Base-by-base conservation (phyloP, 805 yeast genomes). In the Priceomyces melissophilus region DNA sequence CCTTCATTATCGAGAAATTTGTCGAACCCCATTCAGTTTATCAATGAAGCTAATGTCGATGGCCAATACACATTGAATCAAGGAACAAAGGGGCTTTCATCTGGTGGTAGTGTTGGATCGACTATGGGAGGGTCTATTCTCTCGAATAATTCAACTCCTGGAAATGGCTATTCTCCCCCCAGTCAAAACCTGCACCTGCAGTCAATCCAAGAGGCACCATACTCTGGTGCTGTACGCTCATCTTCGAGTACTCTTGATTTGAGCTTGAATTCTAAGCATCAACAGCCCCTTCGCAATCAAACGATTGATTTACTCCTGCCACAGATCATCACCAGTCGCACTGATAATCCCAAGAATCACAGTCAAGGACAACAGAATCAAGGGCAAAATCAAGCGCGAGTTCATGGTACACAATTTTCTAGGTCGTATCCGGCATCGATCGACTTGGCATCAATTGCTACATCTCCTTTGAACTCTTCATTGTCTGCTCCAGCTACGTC, bases 361-460 rank as follows among this genome's bases (percentile, higher is more conserved):
- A 36, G n/a, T 28, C 34, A 32, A 32, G 20, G 20, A 23, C 37
- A 23, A 23, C 35, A 5, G 7, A 34, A 17, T 10, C 25, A 20
- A 20, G 4, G 7, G 38, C 25, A 47, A 45, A 35, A 35, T 47
- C n/a, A 43, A 41, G 25, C 47, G n/a, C n/a, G n/a, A n/a, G n/a
- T 36, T 27, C 33, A 42, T 23, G 33, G 33, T 27, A 37, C 47
- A 33, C 32, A 50, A 12, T 52, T 52, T 43, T 48, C 57, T 13
- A 61, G 60, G 43, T 76, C 82, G 8, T 71, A 73, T 43, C 76
- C 72, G 10, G 71, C 81, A 3, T 69, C 79, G 7, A 65, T 75
- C 27, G 79, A 79, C 52, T 60, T 80, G 39, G 74, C 81, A n/a
- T 69, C 76, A 23, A 75, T 76, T 42, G 77, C 81, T n/a, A 47